Evolutionary conservation across 805 yeast species (phyloP).

Genomic region (Pichia thaimueangensis): DNA sequence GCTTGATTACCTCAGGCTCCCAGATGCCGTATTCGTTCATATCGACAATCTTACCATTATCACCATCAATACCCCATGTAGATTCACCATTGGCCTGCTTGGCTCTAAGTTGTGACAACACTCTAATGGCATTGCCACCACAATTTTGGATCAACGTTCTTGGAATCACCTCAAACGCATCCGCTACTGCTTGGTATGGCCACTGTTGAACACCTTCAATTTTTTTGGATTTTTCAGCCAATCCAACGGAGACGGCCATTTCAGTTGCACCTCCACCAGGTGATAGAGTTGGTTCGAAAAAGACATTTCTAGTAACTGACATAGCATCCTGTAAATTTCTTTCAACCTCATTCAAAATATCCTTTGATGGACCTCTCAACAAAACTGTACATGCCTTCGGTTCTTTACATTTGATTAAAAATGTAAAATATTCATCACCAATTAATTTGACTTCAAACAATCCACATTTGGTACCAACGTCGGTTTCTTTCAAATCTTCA

Average conservation of each 20-base stretch:
- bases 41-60: conserved; percentile 86
- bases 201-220: conserved; percentile 95
- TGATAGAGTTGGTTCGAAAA: conserved; percentile 87
- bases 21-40: conserved; percentile 95
- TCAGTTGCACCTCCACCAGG: conserved; percentile 99
- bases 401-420: conserved; percentile 66
- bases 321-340: conserved; percentile 97
- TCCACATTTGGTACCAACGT: conserved; percentile 86
- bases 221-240: conserved; percentile 84
- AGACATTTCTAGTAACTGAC: conserved; percentile 94
- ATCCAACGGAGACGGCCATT: conserved; percentile 89
- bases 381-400: conserved; percentile 93
- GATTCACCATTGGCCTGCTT: conserved; percentile 87
- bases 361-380: conserved; percentile 95
- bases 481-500: conserved; percentile 88
- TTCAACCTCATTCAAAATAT: conserved; percentile 91
- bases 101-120: conserved; percentile 86
- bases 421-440: conserved; percentile 96
- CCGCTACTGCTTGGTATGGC: conserved; percentile 99
- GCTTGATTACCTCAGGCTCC: conserved; percentile 99
- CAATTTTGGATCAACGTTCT: conserved; percentile 96
- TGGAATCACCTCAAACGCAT: conserved; percentile 97
- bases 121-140: conserved; percentile 92
- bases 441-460: conserved; percentile 87
- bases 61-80: conserved; percentile 93